Conservation (phyloP, 345 rosid genomes). For the Alliaria petiolata region DNA sequence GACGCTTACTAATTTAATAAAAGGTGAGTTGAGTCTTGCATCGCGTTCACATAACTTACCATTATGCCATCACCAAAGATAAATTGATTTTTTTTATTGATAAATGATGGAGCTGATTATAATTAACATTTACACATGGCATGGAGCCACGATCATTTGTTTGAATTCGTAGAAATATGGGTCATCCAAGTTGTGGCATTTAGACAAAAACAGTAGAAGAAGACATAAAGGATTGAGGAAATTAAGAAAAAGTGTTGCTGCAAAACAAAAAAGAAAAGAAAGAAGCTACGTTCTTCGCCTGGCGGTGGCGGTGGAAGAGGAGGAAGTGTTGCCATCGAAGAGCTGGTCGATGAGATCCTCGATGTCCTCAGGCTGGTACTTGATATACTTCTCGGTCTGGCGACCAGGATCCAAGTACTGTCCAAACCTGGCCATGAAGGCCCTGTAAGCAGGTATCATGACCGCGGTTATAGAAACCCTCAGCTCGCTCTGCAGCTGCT, state of each 20-base stretch:
- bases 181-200: slow-evolving; percentile 21
- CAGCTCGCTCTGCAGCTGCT: slow-evolving; percentile 90
- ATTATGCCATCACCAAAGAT: slow-evolving; percentile 12
- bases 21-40: slow-evolving; percentile 22
- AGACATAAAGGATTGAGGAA: background rate
- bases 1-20: slow-evolving; percentile 19
- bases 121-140: slow-evolving; percentile 36
- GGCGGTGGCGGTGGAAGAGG: slow-evolving; percentile 25
- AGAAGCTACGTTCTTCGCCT: slow-evolving; percentile 45
- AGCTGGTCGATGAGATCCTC: slow-evolving; percentile 74
- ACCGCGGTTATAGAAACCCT: slow-evolving; percentile 80
- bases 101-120: slow-evolving; percentile 12
- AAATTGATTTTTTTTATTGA: background rate
- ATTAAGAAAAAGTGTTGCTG: slow-evolving; percentile 4
- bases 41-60: background rate
- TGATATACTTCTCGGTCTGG: slow-evolving; percentile 83
- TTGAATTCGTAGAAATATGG: slow-evolving; percentile 8
- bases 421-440: slow-evolving; percentile 69
- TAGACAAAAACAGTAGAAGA: slow-evolving; percentile 26
- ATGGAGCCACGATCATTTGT: slow-evolving; percentile 18
- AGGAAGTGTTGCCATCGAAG: slow-evolving; percentile 61
- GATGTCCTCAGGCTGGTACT: slow-evolving; percentile 85
- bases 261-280: slow-evolving; percentile 17
- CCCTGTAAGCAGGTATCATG: slow-evolving; percentile 76
- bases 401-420: slow-evolving; percentile 75